These are phyloP conservation scores for Fomitopsis schrenkii DNA, from an alignment of 1,284 basidiomycete genomes.

Conservation along the genomic window DNA sequence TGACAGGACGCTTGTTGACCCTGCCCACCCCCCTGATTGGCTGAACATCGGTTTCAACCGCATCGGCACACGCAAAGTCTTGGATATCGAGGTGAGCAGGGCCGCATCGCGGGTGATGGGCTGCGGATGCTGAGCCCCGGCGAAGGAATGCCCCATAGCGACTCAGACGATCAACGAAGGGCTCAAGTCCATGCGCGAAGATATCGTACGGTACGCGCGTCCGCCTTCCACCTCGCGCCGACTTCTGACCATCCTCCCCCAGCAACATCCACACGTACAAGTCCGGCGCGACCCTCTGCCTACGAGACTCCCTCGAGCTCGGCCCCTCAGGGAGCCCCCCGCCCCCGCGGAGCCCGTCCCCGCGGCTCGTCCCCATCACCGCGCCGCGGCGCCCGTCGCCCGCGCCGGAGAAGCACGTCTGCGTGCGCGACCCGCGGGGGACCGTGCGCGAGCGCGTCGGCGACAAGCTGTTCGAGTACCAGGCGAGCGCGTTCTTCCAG, in stretches of 20 bases:
- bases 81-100: conserved; percentile 87
- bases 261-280: conserved; percentile 84
- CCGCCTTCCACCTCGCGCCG: not conserved
- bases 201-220: conserved; percentile 63
- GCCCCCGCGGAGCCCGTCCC: not conserved
- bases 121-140: not conserved
- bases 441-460: conserved; percentile 86
- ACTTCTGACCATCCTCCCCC: conserved; percentile 9
- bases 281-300: conserved; percentile 86
- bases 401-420: conserved; percentile 54
- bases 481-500: conserved; percentile 92
- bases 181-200: conserved; percentile 57
- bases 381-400: not conserved
- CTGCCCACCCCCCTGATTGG: conserved; percentile 46
- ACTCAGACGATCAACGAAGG: conserved; percentile 79
- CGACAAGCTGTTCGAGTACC: conserved; percentile 81
- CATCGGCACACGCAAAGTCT: conserved; percentile 69
- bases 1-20: conserved; percentile 16
- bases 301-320: conserved; percentile 78
- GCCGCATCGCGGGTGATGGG: not conserved
- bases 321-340: not conserved
- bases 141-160: conserved; percentile 89
- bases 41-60: conserved; percentile 90
- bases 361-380: not conserved
- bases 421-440: conserved; percentile 80